Conservation (phyloP, 2,329 filamentous ascomycete species). For the Diaporthe vexans region DNA sequence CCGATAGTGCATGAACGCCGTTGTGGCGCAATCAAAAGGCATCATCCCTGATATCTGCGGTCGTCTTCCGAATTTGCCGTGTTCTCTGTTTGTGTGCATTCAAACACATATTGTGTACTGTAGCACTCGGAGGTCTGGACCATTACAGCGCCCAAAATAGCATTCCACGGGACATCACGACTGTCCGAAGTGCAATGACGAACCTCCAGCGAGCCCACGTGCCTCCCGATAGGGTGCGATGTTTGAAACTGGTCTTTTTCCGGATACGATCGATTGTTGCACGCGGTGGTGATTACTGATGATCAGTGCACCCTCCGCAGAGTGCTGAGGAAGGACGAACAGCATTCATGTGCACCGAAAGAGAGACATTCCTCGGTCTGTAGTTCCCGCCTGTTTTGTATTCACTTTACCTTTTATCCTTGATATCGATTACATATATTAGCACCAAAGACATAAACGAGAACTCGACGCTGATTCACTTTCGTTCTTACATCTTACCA, state of each 20-base stretch:
- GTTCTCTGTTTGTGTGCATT: neutral
- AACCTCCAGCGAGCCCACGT: neutral
- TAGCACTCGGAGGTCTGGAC: neutral
- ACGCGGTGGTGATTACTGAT: neutral
- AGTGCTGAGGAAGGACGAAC: neutral
- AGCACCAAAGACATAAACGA: neutral
- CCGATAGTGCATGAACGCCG: slow-evolving; percentile 7
- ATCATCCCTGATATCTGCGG: slow-evolving; percentile 1
- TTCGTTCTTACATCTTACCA: neutral
- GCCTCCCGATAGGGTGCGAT: neutral
- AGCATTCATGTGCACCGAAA: neutral
- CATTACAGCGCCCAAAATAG: slow-evolving; percentile 12
- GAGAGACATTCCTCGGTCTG: neutral
- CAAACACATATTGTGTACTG: neutral
- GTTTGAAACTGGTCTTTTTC: neutral
- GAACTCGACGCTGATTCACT: neutral
- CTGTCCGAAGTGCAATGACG: neutral
- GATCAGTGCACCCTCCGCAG: neutral
- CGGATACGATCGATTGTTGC: neutral
- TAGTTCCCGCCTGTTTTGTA: no score
- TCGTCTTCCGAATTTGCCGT: slow-evolving; percentile 11
- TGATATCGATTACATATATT: neutral
- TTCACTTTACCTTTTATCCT: no score
- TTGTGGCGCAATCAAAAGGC: slow-evolving; percentile 4
- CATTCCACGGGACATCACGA: neutral